Conservation (phyloP, 2,329 filamentous ascomycete species). For the Alternaria arborescens region DNA sequence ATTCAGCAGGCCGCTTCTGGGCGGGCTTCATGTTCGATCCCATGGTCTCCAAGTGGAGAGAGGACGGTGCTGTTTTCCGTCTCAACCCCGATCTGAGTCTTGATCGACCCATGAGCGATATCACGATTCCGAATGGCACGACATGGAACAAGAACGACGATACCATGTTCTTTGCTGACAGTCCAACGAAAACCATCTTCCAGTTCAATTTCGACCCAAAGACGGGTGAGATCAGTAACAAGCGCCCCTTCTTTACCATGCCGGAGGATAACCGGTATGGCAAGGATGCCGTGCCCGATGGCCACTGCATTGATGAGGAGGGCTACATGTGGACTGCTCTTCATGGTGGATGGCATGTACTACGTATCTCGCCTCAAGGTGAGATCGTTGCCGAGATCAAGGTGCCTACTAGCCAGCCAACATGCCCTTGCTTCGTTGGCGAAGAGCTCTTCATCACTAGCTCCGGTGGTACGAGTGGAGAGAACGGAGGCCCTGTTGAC, state of each 20-base stretch:
- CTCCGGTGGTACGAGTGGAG: conserved; percentile 57
- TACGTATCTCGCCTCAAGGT: conserved; percentile 76
- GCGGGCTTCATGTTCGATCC: conserved; percentile 88
- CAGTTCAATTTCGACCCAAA: conserved; percentile 75
- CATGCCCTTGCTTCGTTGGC: conserved; percentile 82
- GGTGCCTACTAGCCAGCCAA: conserved; percentile 80
- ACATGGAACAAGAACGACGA: conserved; percentile 78
- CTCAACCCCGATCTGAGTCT: conserved; percentile 70
- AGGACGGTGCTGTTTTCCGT: conserved; percentile 75
- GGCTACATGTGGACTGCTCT: conserved; percentile 90
- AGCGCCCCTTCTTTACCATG: conserved; percentile 77
- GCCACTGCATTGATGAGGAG: conserved; percentile 82
- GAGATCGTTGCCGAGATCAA: conserved; percentile 76
- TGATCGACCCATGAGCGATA: conserved; percentile 66
- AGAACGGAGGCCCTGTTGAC: conserved; percentile 70
- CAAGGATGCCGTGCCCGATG: conserved; percentile 73
- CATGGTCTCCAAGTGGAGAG: conserved; percentile 62
- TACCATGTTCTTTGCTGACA: conserved; percentile 86
- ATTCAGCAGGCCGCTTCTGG: conserved; percentile 84
- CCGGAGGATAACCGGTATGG: conserved; percentile 59
- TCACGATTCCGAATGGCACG: conserved; percentile 85
- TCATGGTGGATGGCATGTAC: conserved; percentile 79
- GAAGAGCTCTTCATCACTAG: conserved; percentile 80
- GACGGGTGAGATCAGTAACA: conserved; percentile 72
- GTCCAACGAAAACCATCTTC: conserved; percentile 73